These are phyloP conservation scores for Lithocarpus polystachyus DNA, from an alignment of 306 rosid genomes.

Conservation along the genomic window DNA sequence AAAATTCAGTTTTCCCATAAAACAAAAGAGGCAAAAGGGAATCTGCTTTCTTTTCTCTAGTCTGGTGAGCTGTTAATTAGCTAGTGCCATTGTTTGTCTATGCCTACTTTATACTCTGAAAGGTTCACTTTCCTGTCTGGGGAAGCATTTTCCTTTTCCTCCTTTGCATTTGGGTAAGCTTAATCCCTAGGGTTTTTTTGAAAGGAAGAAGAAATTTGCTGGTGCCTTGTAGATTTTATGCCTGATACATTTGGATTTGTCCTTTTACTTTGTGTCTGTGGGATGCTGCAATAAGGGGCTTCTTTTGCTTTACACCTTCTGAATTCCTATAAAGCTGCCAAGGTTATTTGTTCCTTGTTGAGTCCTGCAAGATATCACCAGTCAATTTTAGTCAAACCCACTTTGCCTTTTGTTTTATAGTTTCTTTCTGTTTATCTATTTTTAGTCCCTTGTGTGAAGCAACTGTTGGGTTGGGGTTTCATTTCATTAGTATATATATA, in stretches of 20 bases:
- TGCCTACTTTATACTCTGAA: slow-evolving; percentile 93
- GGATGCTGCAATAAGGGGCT: slow-evolving; percentile 54
- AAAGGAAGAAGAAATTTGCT: slow-evolving; percentile 34
- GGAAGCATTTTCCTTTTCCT: slow-evolving; percentile 30
- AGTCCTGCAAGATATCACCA: slow-evolving; percentile 78
- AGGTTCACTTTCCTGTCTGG: slow-evolving; percentile 86
- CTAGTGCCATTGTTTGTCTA: slow-evolving; percentile 60
- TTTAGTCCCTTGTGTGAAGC: slow-evolving; percentile 31
- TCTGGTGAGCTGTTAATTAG: slow-evolving; percentile 72
- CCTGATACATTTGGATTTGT: slow-evolving; percentile 36
- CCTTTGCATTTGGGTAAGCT: slow-evolving; percentile 41
- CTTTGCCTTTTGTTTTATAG: slow-evolving; percentile 53
- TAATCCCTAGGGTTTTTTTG: slow-evolving; percentile 58
- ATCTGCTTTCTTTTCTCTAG: slow-evolving; percentile 72
- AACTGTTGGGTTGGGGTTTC: slow-evolving; percentile 36
- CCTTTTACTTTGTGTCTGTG: slow-evolving; percentile 56
- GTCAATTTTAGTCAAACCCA: slow-evolving; percentile 68
- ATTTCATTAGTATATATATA: slow-evolving; percentile 12
- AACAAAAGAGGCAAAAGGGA: slow-evolving; percentile 75
- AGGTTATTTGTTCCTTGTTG: slow-evolving; percentile 79
- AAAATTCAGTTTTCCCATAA: slow-evolving; percentile 37
- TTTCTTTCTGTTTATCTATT: slow-evolving; percentile 19
- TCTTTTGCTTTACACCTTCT: slow-evolving; percentile 77
- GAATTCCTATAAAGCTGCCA: slow-evolving; percentile 84
- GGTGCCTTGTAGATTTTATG: slow-evolving; percentile 62